A percentile compares a stretch with the other conserved stretches of the same genome.
phyloP scores from a whole-genome alignment of 345 rosid species.

The Linum lewisii region DNA sequence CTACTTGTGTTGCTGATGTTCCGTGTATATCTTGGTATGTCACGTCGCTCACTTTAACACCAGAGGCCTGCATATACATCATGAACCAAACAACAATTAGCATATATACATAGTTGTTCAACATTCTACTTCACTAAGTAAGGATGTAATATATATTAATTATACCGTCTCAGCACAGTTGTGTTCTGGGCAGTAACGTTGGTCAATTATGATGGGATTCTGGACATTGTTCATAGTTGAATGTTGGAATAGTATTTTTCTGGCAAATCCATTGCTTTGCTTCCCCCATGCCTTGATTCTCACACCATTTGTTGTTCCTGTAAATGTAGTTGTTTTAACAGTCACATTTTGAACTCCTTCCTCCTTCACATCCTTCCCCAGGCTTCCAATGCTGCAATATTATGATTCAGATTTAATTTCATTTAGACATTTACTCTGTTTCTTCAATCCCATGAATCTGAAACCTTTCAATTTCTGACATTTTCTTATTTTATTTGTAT shows the following conservation, averaged over 20 bases:
- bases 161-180: neutral
- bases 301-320: neutral
- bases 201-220: slow-evolving; percentile 1
- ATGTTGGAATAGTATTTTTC: neutral
- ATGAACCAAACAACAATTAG: too few relatives aligned
- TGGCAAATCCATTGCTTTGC: neutral
- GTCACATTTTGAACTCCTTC: neutral
- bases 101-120: too few relatives aligned
- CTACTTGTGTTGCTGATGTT: slow-evolving; percentile 8
- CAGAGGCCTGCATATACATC: too few relatives aligned
- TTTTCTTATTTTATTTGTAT: neutral
- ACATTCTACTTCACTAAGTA: neutral
- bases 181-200: neutral
- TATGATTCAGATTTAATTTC: too few relatives aligned
- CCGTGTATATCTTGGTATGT: slow-evolving; percentile 7
- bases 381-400: neutral
- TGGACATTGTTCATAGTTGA: neutral
- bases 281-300: slow-evolving; percentile 1
- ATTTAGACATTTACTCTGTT: too few relatives aligned
- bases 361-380: neutral
- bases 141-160: too few relatives aligned
- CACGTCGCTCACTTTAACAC: slow-evolving; percentile 5
- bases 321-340: neutral
- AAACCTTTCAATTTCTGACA: neutral
- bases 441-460: neutral